Base-by-base conservation (phyloP, 1,284 basidiomycete genomes). In the Anthracocystis panici-leucophaei region DNA sequence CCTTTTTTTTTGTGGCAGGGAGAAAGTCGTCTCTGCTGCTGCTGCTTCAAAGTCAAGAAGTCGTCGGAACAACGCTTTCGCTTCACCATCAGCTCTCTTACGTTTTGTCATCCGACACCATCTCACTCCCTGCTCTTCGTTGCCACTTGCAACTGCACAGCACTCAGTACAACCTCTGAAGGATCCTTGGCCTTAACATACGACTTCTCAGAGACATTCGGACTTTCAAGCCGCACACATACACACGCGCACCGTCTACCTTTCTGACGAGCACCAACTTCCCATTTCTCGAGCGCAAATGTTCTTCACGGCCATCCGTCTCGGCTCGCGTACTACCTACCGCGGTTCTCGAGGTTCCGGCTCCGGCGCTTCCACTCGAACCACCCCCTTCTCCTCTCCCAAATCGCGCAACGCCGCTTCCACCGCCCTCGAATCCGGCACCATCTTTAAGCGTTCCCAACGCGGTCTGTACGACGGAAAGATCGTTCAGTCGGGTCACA, bases 251-350 rank as follows among this genome's bases (percentile, higher is more conserved):
- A n/a, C n/a, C n/a, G n/a, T n/a, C n/a, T n/a, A 38, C 35, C 35
- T 38, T 38, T 12, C 14, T 11, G 12, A 33, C 31, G 31, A 33
- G 31, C 31, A 33, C 5, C 4, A 10, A 33, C 35, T 12, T 12
- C 4, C 35, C 35, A 14, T 12, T 14, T 38, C 14, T 33, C 46
- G 23, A 14, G 3, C 31, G 0, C 11, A 7, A n/a, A 84, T 84
- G 82, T 80, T 84, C 63, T 66, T 72, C 9, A 72, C 81, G 23
- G 60, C 79, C n/a, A 61, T 78, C 29, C 77, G 79, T n/a, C 68
- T 80, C 51, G 68, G 71, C 14, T 84, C 83, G 16, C 80, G 83
- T 9, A 84, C 83, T 21, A 84, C 83, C 29, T 84, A 84, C 60
- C 76, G 82, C 8, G 83, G 83, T 16, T 64, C 74, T 18, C 53